Base-by-base conservation (phyloP, 2,329 filamentous ascomycete genomes). In the Epichloe gansuensis region DNA sequence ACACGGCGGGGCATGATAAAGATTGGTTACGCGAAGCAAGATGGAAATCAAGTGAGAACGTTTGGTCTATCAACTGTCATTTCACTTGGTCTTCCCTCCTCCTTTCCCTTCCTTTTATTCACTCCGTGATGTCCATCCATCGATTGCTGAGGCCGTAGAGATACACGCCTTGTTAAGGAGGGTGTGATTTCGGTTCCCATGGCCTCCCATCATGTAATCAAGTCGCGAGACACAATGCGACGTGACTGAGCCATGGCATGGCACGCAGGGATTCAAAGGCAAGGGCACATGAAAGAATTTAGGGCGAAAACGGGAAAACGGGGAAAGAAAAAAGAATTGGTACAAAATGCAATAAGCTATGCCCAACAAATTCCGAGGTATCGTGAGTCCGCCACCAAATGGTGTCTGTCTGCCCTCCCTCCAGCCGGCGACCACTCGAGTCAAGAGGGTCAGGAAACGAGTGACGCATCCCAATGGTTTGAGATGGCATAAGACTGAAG, bases 351-450 rank as follows among this genome's bases (percentile, higher is more conserved):
- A 44, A 31, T 15, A 39, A 51, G 23, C 49, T 42, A 51, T 51
- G 49, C 49, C 36, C 49, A 47, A 34, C 15, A 46, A 47, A 47
- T 51, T 47, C 49, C 49, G 49, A 51, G 49, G 49, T 51, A 51
- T 51, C 41, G 42, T 41, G 36, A 51, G 12, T 25, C 43, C 49
- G 13, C 35, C 43, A 23, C 42, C 36, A 46, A 51, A 47, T 25
- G 7, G n/a, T 45, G 41, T 31, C 15, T 9, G 27, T 31, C 15
- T 9, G 27, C 8, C 27, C 27, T 31, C 8, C 12, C 2, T 31
- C 43, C 27, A 45, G 41, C 43, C 31, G 13, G 12, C 25, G 15
- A 43, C 17, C 21, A 6, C 41, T 43, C 41, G 41, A 12, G 12
- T 21, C 7, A 23, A 43, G 21, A 13, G 25, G 15, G 11, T 15